phyloP scores from a whole-genome alignment of 208 protist genomes.

The Trypanosoma grayi region DNA sequence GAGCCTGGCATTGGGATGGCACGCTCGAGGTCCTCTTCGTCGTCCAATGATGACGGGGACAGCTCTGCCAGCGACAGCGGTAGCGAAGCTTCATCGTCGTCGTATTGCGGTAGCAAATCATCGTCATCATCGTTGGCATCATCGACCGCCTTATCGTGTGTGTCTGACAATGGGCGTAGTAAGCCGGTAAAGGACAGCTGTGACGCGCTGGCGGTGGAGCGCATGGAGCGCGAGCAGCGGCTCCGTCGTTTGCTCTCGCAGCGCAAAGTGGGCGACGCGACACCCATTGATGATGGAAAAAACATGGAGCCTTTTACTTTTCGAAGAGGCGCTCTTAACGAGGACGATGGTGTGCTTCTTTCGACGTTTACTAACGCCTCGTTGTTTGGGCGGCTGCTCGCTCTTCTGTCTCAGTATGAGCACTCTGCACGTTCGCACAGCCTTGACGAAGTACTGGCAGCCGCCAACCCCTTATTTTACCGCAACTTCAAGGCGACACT shows the following conservation, averaged over 20 bases:
- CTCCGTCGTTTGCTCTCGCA: conserved; percentile 59
- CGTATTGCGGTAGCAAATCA: background rate
- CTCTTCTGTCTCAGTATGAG: background rate
- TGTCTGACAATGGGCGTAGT: background rate
- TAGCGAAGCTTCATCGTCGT: background rate
- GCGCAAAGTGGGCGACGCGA: conserved; percentile 44
- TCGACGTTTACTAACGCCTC: conserved; percentile 51
- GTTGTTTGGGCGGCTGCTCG: conserved; percentile 39
- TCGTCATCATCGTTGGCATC: conserved; percentile 12
- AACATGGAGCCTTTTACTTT: conserved; percentile 28
- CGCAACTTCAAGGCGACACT: conserved; percentile 22
- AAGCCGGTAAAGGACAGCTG: background rate
- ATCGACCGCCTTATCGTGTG: background rate
- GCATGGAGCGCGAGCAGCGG: conserved; percentile 53
- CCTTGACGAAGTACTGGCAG: conserved; percentile 24
- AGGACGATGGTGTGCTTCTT: conserved; percentile 49
- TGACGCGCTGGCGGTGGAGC: conserved; percentile 31
- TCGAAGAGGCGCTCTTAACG: conserved; percentile 24
- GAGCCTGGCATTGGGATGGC: background rate
- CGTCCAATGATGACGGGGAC: conserved; percentile 7
- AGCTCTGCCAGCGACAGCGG: conserved; percentile 4
- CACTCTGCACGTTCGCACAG: conserved; percentile 1
- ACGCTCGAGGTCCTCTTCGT: background rate
- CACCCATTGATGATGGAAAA: conserved; percentile 22
- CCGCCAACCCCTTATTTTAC: conserved; percentile 27